Conservation (phyloP, 768 basidiomycete species). For the Exidia glandulosa region DNA sequence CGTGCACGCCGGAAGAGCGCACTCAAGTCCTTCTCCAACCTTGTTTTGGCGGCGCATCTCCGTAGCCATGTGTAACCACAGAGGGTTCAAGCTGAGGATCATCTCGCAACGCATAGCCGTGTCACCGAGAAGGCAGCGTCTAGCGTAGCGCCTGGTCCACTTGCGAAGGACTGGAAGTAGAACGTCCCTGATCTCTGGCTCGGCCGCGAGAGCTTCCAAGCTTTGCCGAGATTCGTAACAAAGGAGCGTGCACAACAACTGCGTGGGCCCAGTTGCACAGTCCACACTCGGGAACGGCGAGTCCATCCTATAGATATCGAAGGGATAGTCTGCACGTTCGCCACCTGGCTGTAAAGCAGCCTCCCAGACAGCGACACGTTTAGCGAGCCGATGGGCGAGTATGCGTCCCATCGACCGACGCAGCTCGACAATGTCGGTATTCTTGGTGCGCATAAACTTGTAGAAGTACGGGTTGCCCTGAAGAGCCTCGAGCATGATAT, state of each 20-base stretch:
- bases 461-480: not conserved
- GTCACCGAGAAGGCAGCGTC: not conserved
- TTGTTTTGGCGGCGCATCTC: not conserved
- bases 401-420: not conserved
- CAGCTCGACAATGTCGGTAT: not conserved
- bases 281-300: not conserved
- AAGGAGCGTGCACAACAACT: not conserved
- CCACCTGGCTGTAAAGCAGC: not conserved
- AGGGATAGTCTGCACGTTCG: not conserved
- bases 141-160: not conserved
- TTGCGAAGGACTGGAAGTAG: not conserved
- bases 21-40: not conserved
- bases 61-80: not conserved
- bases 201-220: not conserved
- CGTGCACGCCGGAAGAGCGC: not conserved
- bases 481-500: not conserved
- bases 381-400: not conserved
- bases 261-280: not conserved
- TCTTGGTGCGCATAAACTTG: not conserved
- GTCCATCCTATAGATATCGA: not conserved
- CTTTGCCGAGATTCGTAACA: not conserved
- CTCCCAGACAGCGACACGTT: not conserved
- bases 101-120: not conserved
- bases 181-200: not conserved
- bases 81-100: not conserved